Base-by-base conservation (phyloP, 2,329 filamentous ascomycete genomes). In the Clathrospora elynae region DNA sequence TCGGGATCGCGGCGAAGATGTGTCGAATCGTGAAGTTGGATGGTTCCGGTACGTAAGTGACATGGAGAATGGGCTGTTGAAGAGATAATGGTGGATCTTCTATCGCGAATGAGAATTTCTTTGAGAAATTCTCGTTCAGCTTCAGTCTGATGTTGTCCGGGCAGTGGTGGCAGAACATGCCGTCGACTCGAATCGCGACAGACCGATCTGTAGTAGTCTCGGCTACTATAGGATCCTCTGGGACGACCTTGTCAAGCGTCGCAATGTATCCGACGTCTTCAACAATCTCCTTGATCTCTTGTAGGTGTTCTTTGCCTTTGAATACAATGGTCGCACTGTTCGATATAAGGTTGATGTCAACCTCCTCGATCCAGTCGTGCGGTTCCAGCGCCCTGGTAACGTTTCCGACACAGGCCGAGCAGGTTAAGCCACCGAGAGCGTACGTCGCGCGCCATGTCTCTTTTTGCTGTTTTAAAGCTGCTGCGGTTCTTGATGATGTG, bases 1-100 rank as follows among this genome's bases (percentile, higher is more conserved):
- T 77, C 40, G 82, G 76, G 35, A 96, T 87, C 2, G 81, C 78
- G 9, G 75, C 72, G 9, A 95, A 73, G 28, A 96, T 88, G 6
- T 82, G 79, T 34, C 92, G 82, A 52, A 95, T 80, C 0, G 88
- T 95, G 58, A 95, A 82, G 1, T 57, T 63, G 0, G 89, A 87
- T 3, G 83, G 76, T 2, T 79, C 66, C 0, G 91, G 89, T 0
- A 74, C 74, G 61, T 96, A 96, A 3, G 73, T 79, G 38, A 96
- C 64, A 55, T 79, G 85, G 29, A 95, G 61, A 19, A 90, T 79
- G 0, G 90, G 87, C 13, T 52, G 49, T 12, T 80, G 75, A 23
- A 84, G 71, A 17, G 81, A 70, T 1, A 83, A 83, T 1, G 83
- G 78, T 12, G 74, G 68, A 18, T 74, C 73, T 25, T 83, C 66